Base-by-base conservation (phyloP, 768 basidiomycete genomes). In the Russula dissimulans region DNA sequence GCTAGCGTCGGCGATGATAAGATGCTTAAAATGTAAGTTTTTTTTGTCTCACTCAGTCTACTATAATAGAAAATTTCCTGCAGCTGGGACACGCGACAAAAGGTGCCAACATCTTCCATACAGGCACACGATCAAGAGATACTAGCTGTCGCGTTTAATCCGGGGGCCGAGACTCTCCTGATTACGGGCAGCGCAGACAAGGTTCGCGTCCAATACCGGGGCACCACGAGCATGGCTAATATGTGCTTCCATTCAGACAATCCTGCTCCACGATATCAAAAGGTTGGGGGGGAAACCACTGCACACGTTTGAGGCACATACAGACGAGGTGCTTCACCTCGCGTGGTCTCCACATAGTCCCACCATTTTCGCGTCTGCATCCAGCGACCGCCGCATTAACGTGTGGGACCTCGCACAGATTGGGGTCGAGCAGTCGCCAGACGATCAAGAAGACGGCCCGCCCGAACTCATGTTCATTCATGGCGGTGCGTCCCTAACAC, bases 401-500 rank as follows among this genome's bases (percentile, higher is more conserved):
- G 77, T 98, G 50, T 99, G 97, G 97, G 95, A 99, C 74, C 72
- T 97, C 59, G 79, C 84, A 26, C 81, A 87, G 61, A 95, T 97
- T 63, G 97, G 97, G 0, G 81, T 87, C 43, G 97, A 99, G 71
- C 97, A 99, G 72, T 91, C 92, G 1, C 97, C 95, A 4, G 97
- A 99, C 65, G 97, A 99, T 69, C 90, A 93, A 60, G 97, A 99
- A 71, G 97, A 99, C 68, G 97, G 97, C 1, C 94, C 97, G 15
- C 97, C 97, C 1, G 97, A 99, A 72, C 74, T 98, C 59, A 73
- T 98, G 65, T 99, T 99, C 72, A 82, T 97, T 49, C 97, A 99
- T 66, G 97, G 97, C 66, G 97, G 89, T 83, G 76, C 62, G 65
- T 56, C 60, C 5, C 29, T 56, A 52, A 9, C 49, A 3, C 36